Base-by-base conservation (phyloP, 768 basidiomycete genomes). In the Suillus decipiens region DNA sequence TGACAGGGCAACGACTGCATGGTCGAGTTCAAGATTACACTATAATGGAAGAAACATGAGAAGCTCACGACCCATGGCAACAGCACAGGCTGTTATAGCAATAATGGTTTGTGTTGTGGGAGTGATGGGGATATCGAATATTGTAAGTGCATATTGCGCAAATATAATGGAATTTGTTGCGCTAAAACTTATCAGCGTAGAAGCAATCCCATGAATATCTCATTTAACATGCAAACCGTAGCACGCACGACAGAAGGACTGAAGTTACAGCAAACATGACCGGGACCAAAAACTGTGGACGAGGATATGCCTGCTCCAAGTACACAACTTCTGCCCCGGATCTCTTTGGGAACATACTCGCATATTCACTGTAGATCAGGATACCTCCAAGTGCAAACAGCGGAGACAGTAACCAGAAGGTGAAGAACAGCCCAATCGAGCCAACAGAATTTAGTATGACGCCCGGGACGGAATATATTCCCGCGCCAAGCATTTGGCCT, bases 321-420 rank as follows among this genome's bases (percentile, higher is more conserved):
- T 81, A 83, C 3, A 79, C 82, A 7, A 83, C 82, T 63, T 82
- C 79, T 10, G 80, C 83, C 7, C 82, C 82, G 9, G 81, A 80
- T 17, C 83, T 76, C 59, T 79, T 74, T 14, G 83, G 83, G 66
- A 82, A 83, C 70, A 81, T 80, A 41, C 79, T 74, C 1, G 79
- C 77, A 37, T 79, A 78, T 67, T 84, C 82, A 15, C 80, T 73
- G 63, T 78, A 83, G 5, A 61, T 12, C 55, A 42, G 58, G 51
- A 61, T 19, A 39, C 61, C 61, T 39, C 55, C 56, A 10, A 61
- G 55, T 57, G 61, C 61, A 33, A 61, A 42, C 6, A 61, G 11
- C 8, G 61, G 61, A 37, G 61, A 55, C 22, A 61, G 8, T 1
- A 61, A 15, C 61, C 61, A 61, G 17, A 61, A 61, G n/a, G n/a